phyloP scores from a whole-genome alignment of 2,329 filamentous ascomycete genomes.

The Corinectria fuckeliana region DNA sequence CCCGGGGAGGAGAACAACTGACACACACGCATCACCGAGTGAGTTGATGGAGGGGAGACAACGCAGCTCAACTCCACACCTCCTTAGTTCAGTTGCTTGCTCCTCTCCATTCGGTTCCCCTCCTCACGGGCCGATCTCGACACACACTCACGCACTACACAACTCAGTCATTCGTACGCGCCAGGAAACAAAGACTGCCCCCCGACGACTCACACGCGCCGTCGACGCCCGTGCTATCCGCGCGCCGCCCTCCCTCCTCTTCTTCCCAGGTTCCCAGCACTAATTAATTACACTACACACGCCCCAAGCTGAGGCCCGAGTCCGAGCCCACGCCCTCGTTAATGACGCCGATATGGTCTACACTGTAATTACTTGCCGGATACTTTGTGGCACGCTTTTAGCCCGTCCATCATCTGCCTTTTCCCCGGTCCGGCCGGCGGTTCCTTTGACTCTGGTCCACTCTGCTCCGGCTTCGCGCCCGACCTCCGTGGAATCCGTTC shows the following conservation, averaged over 20 bases:
- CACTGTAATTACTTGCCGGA: no score
- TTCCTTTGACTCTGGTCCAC: not conserved
- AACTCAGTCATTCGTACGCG: not conserved
- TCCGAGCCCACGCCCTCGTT: not conserved
- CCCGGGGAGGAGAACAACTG: no score
- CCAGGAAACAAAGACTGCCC: not conserved
- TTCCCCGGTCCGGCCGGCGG: constrained; percentile 31
- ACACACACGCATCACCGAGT: no score
- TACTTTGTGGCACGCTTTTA: not conserved
- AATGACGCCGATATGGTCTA: not conserved
- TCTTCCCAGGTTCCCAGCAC: not conserved
- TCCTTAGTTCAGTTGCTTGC: no score
- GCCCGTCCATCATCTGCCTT: no score
- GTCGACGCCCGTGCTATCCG: not conserved
- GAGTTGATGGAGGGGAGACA: no score
- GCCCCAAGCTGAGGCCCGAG: no score
- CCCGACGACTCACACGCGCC: not conserved
- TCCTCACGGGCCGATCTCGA: constrained; percentile 36
- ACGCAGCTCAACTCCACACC: constrained; percentile 6
- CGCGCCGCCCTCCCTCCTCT: not conserved
- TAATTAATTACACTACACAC: not conserved
- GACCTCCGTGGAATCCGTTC: not conserved
- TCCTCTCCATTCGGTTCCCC: constrained; percentile 15
- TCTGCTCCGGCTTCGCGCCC: not conserved
- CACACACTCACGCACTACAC: constrained; percentile 9